Percentiles rank a stretch among this genome's conserved stretches.
phyloP scores from a whole-genome alignment of 352 stramenopile species.

The Phytophthora brassicae region DNA sequence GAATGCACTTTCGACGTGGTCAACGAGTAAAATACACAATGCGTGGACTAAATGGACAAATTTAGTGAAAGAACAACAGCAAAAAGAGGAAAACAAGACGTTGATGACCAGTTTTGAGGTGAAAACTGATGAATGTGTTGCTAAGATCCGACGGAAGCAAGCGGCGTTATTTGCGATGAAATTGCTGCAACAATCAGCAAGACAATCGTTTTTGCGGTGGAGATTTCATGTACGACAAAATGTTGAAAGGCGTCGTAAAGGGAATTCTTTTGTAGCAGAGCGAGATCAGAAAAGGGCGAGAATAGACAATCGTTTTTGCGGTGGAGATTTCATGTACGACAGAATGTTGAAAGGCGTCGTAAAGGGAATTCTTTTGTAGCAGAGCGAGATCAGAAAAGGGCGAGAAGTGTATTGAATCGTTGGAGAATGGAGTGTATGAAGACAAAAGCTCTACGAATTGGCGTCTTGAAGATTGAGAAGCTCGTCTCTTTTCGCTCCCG shows the following conservation, averaged over 20 bases:
- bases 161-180: conserved; percentile 18
- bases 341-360: conserved; percentile 5
- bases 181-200: conserved; percentile 21
- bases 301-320: conserved; percentile 15
- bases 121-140: conserved; percentile 11
- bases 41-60: conserved; percentile 47
- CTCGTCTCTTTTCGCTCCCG: conserved; percentile 8
- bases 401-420: conserved; percentile 4
- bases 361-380: neutral
- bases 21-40: conserved; percentile 26
- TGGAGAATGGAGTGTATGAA: conserved; percentile 14
- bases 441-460: neutral
- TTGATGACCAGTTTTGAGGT: conserved; percentile 12
- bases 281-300: too few relatives aligned
- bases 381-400: neutral
- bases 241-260: conserved; percentile 5
- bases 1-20: conserved; percentile 35
- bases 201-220: conserved; percentile 19
- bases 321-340: conserved; percentile 7
- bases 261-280: neutral
- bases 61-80: conserved; percentile 4
- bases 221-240: conserved; percentile 1
- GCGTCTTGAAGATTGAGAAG: neutral
- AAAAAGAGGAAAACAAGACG: conserved; percentile 15
- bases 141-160: conserved; percentile 18